These are phyloP conservation scores for Haplosporangium sp. DNA, from an alignment of 371 early-diverging fungal genomes.

Conservation along the genomic window DNA sequence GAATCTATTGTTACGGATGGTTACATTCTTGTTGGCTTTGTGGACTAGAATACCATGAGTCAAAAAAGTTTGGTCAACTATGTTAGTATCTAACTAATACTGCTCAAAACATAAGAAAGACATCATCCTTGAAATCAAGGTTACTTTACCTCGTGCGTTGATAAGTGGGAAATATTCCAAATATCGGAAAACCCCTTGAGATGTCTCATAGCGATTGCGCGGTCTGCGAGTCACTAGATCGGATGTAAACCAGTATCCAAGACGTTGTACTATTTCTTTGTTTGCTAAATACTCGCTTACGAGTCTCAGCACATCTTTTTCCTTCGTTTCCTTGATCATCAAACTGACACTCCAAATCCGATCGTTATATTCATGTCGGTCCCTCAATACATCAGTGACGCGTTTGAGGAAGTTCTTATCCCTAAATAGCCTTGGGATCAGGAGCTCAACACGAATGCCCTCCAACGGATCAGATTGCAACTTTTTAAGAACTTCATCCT, in stretches of 20 bases:
- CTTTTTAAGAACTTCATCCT: slow-evolving; percentile 33
- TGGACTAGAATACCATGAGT: slow-evolving; percentile 44
- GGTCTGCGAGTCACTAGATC: slow-evolving; percentile 48
- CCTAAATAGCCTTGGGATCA: slow-evolving; percentile 33
- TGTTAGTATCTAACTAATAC: no score
- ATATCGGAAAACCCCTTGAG: slow-evolving; percentile 17
- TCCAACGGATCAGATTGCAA: slow-evolving; percentile 40
- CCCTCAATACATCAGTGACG: slow-evolving; percentile 35
- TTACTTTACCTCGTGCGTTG: slow-evolving; percentile 61
- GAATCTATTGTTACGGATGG: slow-evolving; percentile 60
- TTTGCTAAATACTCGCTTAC: slow-evolving; percentile 42
- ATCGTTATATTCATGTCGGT: slow-evolving; percentile 35
- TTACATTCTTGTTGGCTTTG: slow-evolving; percentile 31
- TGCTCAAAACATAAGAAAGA: not conserved
- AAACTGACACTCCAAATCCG: slow-evolving; percentile 51
- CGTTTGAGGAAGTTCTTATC: slow-evolving; percentile 22
- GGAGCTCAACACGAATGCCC: slow-evolving; percentile 25
- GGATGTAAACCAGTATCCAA: slow-evolving; percentile 60
- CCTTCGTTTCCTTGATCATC: slow-evolving; percentile 10
- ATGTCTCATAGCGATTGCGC: slow-evolving; percentile 2
- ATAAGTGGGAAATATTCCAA: slow-evolving; percentile 68
- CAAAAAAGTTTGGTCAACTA: no score
- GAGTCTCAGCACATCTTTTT: slow-evolving; percentile 2
- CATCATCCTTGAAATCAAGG: not conserved
- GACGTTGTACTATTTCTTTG: slow-evolving; percentile 20